A percentile compares a stretch with the other conserved stretches of the same genome.
Conservation (phyloP, 768 basidiomycete genomes). For the Suillus tomentosus region DNA sequence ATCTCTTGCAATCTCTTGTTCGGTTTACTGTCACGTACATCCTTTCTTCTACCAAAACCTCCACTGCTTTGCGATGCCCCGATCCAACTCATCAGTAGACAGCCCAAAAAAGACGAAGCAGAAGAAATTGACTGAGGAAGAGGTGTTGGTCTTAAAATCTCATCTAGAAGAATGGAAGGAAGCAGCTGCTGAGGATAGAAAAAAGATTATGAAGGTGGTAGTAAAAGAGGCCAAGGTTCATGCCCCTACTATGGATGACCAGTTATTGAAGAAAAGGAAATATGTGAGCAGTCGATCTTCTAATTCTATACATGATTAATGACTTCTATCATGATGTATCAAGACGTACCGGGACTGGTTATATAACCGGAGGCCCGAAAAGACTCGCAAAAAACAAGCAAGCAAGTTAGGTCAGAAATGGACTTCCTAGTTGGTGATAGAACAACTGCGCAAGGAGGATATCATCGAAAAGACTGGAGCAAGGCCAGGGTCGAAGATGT, state of each 20-base stretch:
- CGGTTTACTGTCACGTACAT: neutral
- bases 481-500: too few species aligned
- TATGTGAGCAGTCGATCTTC: too few species aligned
- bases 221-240: neutral
- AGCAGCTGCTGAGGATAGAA: neutral
- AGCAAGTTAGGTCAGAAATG: too few species aligned
- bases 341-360: too few species aligned
- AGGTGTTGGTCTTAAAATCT: neutral
- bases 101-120: neutral
- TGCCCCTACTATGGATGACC: neutral
- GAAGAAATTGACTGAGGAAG: conserved; percentile 1
- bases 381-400: too few species aligned
- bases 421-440: too few species aligned
- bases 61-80: neutral
- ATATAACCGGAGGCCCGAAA: too few species aligned
- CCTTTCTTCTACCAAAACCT: neutral
- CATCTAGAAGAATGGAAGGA: conserved; percentile 7
- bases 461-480: too few species aligned
- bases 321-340: too few species aligned
- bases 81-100: neutral
- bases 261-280: neutral
- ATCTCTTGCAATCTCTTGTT: conserved; percentile 1
- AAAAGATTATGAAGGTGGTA: neutral
- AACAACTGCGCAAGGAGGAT: too few species aligned
- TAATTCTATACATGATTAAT: too few species aligned